Evolutionary conservation across 257 asterid species (phyloP).

Genomic region (Perilla frutescens): DNA sequence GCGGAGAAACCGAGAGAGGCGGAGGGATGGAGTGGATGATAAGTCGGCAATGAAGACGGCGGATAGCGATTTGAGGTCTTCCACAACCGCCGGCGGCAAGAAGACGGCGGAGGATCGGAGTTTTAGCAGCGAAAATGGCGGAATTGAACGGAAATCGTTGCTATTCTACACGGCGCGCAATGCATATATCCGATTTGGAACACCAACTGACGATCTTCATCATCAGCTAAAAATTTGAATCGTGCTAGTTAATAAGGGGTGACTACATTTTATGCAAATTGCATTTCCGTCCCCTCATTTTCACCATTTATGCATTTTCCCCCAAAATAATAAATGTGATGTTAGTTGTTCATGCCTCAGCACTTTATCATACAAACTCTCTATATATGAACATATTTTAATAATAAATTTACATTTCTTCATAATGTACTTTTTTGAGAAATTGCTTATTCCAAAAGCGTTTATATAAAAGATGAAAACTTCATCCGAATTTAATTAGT

Average conservation of each 20-base stretch:
- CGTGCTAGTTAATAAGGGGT: neutral
- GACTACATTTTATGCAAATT: neutral
- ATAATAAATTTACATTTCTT: too few species aligned
- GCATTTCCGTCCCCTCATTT: neutral
- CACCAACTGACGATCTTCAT: neutral
- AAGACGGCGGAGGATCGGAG: slow-evolving; percentile 56
- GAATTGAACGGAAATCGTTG: slow-evolving; percentile 48
- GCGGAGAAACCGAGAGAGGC: slow-evolving; percentile 53
- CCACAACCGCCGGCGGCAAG: slow-evolving; percentile 67
- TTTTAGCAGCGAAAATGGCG: slow-evolving; percentile 55
- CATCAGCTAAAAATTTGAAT: neutral
- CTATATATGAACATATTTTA: too few species aligned
- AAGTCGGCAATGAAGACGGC: slow-evolving; percentile 65
- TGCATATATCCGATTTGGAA: neutral
- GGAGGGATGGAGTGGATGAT: too few species aligned
- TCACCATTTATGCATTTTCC: neutral
- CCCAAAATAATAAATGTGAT: neutral
- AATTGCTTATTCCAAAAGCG: too few species aligned
- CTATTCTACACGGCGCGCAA: slow-evolving; percentile 31
- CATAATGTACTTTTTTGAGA: too few species aligned
- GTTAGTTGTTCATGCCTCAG: too few species aligned
- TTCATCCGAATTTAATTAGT: too few species aligned
- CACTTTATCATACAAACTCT: too few species aligned
- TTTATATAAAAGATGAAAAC: too few species aligned
- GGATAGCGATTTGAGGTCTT: slow-evolving; percentile 62